These are phyloP conservation scores for Pseudevernia furfuracea DNA, from an alignment of 495 filamentous ascomycete species.

Conservation along the genomic window DNA sequence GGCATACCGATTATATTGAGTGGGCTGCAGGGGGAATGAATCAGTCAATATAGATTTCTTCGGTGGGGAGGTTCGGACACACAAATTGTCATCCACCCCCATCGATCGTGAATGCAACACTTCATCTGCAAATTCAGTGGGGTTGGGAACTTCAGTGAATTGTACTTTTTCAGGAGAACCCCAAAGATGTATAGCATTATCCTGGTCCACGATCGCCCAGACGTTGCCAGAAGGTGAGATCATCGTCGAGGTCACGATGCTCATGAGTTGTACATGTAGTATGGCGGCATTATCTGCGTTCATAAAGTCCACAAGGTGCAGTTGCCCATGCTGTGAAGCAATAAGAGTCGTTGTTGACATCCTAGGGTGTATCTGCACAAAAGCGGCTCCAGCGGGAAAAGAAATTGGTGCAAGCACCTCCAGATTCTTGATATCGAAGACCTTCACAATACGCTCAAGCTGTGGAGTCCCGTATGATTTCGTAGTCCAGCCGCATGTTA, in stretches of 20 bases:
- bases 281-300: slow-evolving; percentile 85
- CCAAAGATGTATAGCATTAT: slow-evolving; percentile 80
- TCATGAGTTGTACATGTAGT: slow-evolving; percentile 70
- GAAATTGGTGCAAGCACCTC: slow-evolving; percentile 78
- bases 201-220: slow-evolving; percentile 69
- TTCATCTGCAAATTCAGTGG: slow-evolving; percentile 68
- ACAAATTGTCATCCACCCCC: slow-evolving; percentile 65
- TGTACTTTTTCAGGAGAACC: slow-evolving; percentile 82
- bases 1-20: slow-evolving; percentile 84
- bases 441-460: slow-evolving; percentile 83
- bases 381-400: slow-evolving; percentile 84
- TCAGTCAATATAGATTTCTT: slow-evolving; percentile 12
- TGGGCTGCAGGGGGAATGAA: slow-evolving; percentile 44
- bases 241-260: slow-evolving; percentile 67
- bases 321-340: slow-evolving; percentile 78
- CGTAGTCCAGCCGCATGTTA: slow-evolving; percentile 89
- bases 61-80: slow-evolving; percentile 28
- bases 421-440: slow-evolving; percentile 87
- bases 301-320: slow-evolving; percentile 91
- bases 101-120: slow-evolving; percentile 42
- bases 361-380: slow-evolving; percentile 89
- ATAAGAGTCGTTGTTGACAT: slow-evolving; percentile 90
- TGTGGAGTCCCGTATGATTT: slow-evolving; percentile 55
- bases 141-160: slow-evolving; percentile 76
- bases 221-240: slow-evolving; percentile 88